Conservation (phyloP, 2,329 filamentous ascomycete species). For the Botryotinia globosa region DNA sequence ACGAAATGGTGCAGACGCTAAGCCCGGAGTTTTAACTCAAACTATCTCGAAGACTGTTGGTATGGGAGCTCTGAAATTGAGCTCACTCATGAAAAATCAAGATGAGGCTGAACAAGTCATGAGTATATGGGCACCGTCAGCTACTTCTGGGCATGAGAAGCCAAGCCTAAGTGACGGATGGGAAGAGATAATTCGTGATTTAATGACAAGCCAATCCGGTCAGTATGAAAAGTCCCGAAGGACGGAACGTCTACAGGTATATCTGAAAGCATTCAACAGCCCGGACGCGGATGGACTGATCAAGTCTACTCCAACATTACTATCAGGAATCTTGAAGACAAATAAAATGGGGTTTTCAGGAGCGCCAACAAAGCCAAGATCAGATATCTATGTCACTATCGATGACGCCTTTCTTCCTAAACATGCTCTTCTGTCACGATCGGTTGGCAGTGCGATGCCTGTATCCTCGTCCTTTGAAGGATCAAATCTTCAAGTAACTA, state of each 20-base stretch:
- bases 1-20: slow-evolving; percentile 39
- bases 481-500: slow-evolving; percentile 77
- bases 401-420: slow-evolving; percentile 74
- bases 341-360: slow-evolving; percentile 92
- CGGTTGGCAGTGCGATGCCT: slow-evolving; percentile 70
- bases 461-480: slow-evolving; percentile 61
- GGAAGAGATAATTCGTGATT: slow-evolving; percentile 67
- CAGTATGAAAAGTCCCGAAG: slow-evolving; percentile 70
- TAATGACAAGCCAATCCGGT: slow-evolving; percentile 71
- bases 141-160: slow-evolving; percentile 54
- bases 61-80: slow-evolving; percentile 74
- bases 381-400: slow-evolving; percentile 91
- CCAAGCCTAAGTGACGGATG: slow-evolving; percentile 63
- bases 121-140: slow-evolving; percentile 69
- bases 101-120: slow-evolving; percentile 74
- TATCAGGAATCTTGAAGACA: slow-evolving; percentile 78
- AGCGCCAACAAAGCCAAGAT: slow-evolving; percentile 81
- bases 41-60: slow-evolving; percentile 68
- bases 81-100: slow-evolving; percentile 66
- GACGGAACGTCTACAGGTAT: slow-evolving; percentile 75
- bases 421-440: slow-evolving; percentile 68
- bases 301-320: slow-evolving; percentile 79
- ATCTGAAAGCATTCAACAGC: slow-evolving; percentile 73
- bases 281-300: slow-evolving; percentile 78
- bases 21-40: slow-evolving; percentile 41